Base-by-base conservation (phyloP, 768 basidiomycete species). In the Sistotremastrum niveocremeum region DNA sequence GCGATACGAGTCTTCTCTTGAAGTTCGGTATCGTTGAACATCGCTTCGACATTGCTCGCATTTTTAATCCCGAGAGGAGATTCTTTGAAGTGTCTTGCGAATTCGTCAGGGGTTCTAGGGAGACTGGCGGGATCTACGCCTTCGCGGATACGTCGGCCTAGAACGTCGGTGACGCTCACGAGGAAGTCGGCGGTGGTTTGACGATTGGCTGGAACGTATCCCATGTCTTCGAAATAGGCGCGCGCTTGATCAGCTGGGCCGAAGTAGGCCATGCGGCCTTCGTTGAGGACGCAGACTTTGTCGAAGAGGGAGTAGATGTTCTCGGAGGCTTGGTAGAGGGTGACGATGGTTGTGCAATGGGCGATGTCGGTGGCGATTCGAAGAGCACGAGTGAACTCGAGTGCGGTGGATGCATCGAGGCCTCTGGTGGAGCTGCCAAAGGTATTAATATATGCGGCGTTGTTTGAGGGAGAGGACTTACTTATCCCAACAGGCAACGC, bases 131-230 rank as follows among this genome's bases (percentile, higher is more conserved):
- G 20, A 20, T 20, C 20, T 20, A 20, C 20, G 20, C 20, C 20
- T 20, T 20, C 20, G 20, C 20, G 20, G 20, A 20, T 20, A 20
- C 20, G 20, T 20, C 20, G 20, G 20, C 20, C 20, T 20, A 20
- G 20, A 20, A 20, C 20, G 20, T 20, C 20, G 40, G 65, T 67
- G 52, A 64, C 63, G 12, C 63, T 61, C 28, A 84, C 85, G 20
- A 91, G 71, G 60, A 84, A 91, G 58, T 91, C 88, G 7, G 87
- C 77, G 9, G 84, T 85, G 52, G 78, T 86, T 61, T 91, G 88
- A 36, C 87, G 79, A 46, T 84, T 81, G 29, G 84, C 75, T 12
- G 83, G 50, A 35, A 74, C 73, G 62, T 78, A 87, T 11, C 79
- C 77, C 70, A 84, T 73, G 50, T 77, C 71, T 47, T 81, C 74